Percentiles rank a stretch among this genome's conserved stretches.
Evolutionary conservation across 331 rosid genomes (phyloP).

Genomic region (Phaseolus coccineus): DNA sequence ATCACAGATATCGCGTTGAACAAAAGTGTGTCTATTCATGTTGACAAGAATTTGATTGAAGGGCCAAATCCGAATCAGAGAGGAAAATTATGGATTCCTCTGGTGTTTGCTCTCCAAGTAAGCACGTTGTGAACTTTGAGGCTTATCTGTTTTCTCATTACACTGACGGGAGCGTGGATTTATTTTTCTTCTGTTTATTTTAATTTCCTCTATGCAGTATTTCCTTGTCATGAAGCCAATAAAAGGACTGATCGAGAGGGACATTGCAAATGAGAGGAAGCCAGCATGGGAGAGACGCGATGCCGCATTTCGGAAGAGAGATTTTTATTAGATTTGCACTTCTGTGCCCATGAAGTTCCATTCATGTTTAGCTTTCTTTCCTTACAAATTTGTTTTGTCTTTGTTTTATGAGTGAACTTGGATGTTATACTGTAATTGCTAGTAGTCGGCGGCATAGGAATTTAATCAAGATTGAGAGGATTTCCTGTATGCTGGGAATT

Average conservation of each 20-base stretch:
- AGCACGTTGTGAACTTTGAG: slow-evolving; percentile 38
- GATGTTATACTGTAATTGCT: slow-evolving; percentile 25
- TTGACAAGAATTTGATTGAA: slow-evolving; percentile 86
- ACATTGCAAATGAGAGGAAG: slow-evolving; percentile 67
- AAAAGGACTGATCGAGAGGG: slow-evolving; percentile 62
- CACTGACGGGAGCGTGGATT: slow-evolving; percentile 9
- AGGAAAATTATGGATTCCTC: slow-evolving; percentile 82
- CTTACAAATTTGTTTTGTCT: slow-evolving; percentile 5
- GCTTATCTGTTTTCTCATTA: slow-evolving; percentile 19
- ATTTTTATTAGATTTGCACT: slow-evolving; percentile 7
- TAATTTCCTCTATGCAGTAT: slow-evolving; percentile 53
- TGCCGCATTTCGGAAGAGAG: slow-evolving; percentile 34
- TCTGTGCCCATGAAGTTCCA: not conserved
- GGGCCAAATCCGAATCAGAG: slow-evolving; percentile 97
- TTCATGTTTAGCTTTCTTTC: slow-evolving; percentile 19
- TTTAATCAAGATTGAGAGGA: slow-evolving; percentile 39
- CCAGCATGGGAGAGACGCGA: slow-evolving; percentile 84
- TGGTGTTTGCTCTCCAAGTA: slow-evolving; percentile 73
- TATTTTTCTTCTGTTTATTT: not conserved
- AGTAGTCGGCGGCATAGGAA: slow-evolving; percentile 45
- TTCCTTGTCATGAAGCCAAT: slow-evolving; percentile 76
- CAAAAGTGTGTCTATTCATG: slow-evolving; percentile 68
- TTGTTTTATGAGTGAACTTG: slow-evolving; percentile 12
- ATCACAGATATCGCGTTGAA: slow-evolving; percentile 72
- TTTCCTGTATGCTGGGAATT: slow-evolving; percentile 25